These are phyloP conservation scores for Irpex rosettiformis DNA, from an alignment of 1,284 basidiomycete genomes.

Conservation along the genomic window DNA sequence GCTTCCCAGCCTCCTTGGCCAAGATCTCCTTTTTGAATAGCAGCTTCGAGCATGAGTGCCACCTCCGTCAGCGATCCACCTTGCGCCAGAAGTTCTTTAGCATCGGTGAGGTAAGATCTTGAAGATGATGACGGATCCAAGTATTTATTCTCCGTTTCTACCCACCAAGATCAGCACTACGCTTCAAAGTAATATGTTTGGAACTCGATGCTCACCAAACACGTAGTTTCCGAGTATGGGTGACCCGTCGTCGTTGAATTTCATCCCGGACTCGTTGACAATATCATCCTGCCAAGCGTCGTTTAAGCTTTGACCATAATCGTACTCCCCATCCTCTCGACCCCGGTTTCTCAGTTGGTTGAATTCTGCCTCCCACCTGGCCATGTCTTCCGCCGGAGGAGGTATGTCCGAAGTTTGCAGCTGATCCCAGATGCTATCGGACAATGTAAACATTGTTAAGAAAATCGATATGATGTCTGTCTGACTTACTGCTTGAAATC, in stretches of 20 bases:
- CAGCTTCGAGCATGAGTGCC: slow-evolving; percentile 82
- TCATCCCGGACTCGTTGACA: slow-evolving; percentile 36
- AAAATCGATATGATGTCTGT: not conserved
- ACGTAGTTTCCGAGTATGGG: slow-evolving; percentile 67
- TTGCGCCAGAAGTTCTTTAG: slow-evolving; percentile 70
- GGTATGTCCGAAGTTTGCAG: slow-evolving; percentile 55
- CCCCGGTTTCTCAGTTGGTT: slow-evolving; percentile 72
- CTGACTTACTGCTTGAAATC: slow-evolving; percentile 47
- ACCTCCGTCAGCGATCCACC: slow-evolving; percentile 87
- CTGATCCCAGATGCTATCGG: slow-evolving; percentile 53
- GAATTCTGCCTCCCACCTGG: slow-evolving; percentile 89
- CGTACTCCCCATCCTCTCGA: slow-evolving; percentile 59
- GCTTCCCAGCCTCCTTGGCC: slow-evolving; percentile 84
- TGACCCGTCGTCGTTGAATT: slow-evolving; percentile 70
- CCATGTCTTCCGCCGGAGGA: slow-evolving; percentile 61
- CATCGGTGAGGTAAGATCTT: slow-evolving; percentile 61
- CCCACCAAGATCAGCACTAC: slow-evolving; percentile 18
- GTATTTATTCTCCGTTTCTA: slow-evolving; percentile 71
- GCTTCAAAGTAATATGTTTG: slow-evolving; percentile 1
- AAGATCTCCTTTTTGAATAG: slow-evolving; percentile 75
- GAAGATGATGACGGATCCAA: slow-evolving; percentile 46
- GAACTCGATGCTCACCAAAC: slow-evolving; percentile 56
- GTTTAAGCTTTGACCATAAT: slow-evolving; percentile 60
- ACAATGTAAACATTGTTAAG: slow-evolving; percentile 3
- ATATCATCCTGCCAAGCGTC: slow-evolving; percentile 58